phyloP scores from a whole-genome alignment of 1,284 basidiomycete genomes.

The Melanopsichium pennsylvanicum region DNA sequence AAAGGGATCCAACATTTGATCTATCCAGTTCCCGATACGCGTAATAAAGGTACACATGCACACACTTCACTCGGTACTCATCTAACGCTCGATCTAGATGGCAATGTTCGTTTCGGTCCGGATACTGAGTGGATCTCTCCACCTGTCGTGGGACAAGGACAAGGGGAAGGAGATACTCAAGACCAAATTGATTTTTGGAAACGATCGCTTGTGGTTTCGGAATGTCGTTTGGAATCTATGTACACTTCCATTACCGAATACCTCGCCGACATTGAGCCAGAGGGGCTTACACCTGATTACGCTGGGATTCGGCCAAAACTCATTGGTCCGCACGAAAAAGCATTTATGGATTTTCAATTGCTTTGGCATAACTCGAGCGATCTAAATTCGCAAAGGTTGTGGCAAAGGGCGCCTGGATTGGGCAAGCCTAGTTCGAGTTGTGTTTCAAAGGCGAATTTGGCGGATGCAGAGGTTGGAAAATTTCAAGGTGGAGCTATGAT shows the following conservation, averaged over 20 bases:
- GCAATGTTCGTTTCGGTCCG: conserved; percentile 89
- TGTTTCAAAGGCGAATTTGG: conserved; percentile 4
- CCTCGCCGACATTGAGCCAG: conserved; percentile 75
- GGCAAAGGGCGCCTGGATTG: conserved; percentile 48
- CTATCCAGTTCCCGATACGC: conserved; percentile 59
- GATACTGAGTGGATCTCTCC: conserved; percentile 83
- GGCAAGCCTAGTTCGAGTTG: conserved; percentile 16
- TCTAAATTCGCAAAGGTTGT: conserved; percentile 47
- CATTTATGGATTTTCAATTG: conserved; percentile 83
- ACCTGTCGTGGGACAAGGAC: background rate
- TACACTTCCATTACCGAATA: conserved; percentile 68
- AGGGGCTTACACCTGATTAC: conserved; percentile 84
- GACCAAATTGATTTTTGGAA: conserved; percentile 54
- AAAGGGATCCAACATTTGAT: conserved; percentile 52
- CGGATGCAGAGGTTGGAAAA: conserved; percentile 1
- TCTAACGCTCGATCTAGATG: conserved; percentile 76
- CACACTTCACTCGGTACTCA: conserved; percentile 62
- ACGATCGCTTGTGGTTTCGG: conserved; percentile 33
- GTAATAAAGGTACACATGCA: conserved; percentile 45
- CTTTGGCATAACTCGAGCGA: conserved; percentile 54
- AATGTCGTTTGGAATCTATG: conserved; percentile 55
- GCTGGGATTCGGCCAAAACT: conserved; percentile 91
- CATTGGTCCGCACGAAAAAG: conserved; percentile 73
- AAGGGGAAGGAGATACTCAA: too few species aligned
- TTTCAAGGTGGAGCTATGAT: conserved; percentile 51